Evolutionary conservation across 805 yeast species (phyloP).

Genomic region (Brettanomyces bruxellensis): DNA sequence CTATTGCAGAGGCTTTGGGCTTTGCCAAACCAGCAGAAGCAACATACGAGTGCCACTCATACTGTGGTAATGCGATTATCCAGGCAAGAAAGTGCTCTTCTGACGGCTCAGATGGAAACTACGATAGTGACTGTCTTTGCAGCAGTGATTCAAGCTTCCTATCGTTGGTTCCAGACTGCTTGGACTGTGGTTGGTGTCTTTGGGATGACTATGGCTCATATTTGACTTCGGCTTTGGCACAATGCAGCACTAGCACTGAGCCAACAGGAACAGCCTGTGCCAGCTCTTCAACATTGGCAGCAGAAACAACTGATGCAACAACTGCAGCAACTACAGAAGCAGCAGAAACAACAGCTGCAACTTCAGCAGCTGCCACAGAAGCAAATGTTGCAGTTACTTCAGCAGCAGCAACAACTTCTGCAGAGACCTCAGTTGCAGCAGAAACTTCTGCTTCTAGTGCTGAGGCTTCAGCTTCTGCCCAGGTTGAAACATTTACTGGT

Average conservation of each 20-base stretch:
- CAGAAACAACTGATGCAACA: constrained; percentile 2
- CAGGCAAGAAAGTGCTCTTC: constrained; percentile 22
- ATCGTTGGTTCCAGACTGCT: constrained; percentile 23
- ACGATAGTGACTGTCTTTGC: constrained; percentile 26
- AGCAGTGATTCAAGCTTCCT: constrained; percentile 18
- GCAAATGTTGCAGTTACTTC: constrained; percentile 4
- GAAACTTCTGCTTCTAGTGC: neutral
- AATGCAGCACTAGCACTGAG: constrained; percentile 23
- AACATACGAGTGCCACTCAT: constrained; percentile 24
- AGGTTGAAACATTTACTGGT: constrained; percentile 8
- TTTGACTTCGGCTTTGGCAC: constrained; percentile 23
- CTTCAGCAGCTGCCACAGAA: neutral
- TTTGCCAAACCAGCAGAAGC: constrained; percentile 22
- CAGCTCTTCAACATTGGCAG: constrained; percentile 6
- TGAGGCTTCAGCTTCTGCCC: neutral
- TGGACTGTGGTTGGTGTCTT: constrained; percentile 33
- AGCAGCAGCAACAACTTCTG: neutral
- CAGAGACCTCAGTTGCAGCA: neutral
- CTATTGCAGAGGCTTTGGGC: constrained; percentile 21
- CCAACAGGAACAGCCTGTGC: constrained; percentile 29
- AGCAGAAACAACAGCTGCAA: constrained; percentile 4
- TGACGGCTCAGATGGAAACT: constrained; percentile 20
- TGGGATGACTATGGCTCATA: constrained; percentile 28
- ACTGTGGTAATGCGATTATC: constrained; percentile 26
- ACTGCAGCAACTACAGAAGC: constrained; percentile 6